Percentiles rank a stretch among this genome's conserved stretches.
Conservation (phyloP, 345 rosid genomes). For the Syzygium oleosum region DNA sequence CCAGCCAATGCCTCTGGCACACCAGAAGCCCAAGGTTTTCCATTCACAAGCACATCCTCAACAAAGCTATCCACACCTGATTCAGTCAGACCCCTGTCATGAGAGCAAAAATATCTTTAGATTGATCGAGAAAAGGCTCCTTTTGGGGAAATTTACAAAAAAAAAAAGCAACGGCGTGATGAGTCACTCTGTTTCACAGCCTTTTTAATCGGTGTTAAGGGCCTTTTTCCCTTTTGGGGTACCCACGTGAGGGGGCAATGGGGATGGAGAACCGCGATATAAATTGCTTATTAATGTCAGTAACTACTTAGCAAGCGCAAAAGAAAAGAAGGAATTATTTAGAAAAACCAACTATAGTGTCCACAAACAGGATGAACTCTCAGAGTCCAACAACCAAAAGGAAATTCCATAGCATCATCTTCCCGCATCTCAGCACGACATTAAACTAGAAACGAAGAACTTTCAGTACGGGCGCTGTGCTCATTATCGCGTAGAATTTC, state of each 20-base stretch:
- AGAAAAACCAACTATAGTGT: not conserved
- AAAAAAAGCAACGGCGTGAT: not conserved
- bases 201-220: not conserved
- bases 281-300: not conserved
- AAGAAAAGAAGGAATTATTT: not conserved
- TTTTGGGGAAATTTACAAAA: not conserved
- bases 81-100: constrained; percentile 55
- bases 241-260: not conserved
- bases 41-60: constrained; percentile 77
- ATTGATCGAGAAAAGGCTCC: not conserved
- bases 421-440: not conserved
- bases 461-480: not conserved
- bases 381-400: not conserved
- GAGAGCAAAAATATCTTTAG: not conserved
- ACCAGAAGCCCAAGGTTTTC: constrained; percentile 71
- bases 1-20: constrained; percentile 49
- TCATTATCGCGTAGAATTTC: not conserved
- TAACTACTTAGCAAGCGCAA: not conserved
- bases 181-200: not conserved
- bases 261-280: not conserved
- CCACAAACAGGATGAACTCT: not conserved
- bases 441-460: not conserved
- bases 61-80: constrained; percentile 67
- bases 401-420: not conserved
- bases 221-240: not conserved